Percentiles rank a stretch among this genome's conserved stretches.
Conservation (phyloP, 768 basidiomycete genomes). For the Daedaleopsis nitida region DNA sequence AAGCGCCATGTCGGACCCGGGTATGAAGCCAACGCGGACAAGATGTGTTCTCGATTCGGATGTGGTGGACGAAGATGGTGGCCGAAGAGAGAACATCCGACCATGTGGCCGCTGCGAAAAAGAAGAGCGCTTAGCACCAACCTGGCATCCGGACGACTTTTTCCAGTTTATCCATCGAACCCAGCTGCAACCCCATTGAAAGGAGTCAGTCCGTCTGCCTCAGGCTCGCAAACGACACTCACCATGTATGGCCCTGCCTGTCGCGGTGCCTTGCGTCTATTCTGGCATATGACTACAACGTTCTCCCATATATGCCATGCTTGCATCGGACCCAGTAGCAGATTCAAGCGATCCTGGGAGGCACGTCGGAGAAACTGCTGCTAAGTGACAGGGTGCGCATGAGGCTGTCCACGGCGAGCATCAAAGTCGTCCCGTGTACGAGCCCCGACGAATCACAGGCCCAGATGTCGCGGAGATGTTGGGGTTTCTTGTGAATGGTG, state of each 20-base stretch:
- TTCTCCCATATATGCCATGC: neutral
- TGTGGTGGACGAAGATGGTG: too few species aligned
- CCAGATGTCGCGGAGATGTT: slow-evolving; percentile 6
- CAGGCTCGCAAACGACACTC: neutral
- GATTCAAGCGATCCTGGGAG: neutral
- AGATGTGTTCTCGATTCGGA: too few species aligned
- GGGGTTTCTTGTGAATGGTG: slow-evolving; percentile 1
- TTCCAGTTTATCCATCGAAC: too few species aligned
- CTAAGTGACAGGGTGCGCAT: slow-evolving; percentile 1
- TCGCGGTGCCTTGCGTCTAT: neutral
- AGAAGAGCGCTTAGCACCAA: too few species aligned
- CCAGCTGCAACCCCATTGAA: too few species aligned
- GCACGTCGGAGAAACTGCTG: neutral
- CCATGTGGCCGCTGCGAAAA: too few species aligned
- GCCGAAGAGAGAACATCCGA: too few species aligned
- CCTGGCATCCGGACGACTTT: too few species aligned
- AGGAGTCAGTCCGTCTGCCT: neutral
- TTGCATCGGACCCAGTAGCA: neutral
- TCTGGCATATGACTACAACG: neutral
- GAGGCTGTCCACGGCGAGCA: slow-evolving; percentile 4
- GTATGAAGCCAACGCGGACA: too few species aligned
- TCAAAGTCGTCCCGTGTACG: neutral
- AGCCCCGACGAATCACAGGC: neutral
- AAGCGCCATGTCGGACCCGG: neutral
- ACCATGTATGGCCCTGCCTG: neutral